Evolutionary conservation across 176 grass and related monocot genomes (phyloP).

Genomic region (Lolium multiflorum): DNA sequence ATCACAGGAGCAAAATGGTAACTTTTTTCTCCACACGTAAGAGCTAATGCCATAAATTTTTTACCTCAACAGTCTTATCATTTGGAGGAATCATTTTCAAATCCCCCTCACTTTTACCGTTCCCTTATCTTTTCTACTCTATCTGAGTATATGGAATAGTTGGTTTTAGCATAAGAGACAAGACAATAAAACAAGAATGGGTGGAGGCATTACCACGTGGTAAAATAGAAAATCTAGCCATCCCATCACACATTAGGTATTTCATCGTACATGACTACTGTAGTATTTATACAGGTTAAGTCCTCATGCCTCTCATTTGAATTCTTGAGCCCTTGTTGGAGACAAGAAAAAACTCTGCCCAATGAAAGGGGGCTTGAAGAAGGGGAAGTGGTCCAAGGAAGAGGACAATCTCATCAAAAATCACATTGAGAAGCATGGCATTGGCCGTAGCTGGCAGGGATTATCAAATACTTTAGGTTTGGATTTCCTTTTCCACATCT

Average conservation of each 20-base stretch:
- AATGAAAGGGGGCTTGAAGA: conserved; percentile 42
- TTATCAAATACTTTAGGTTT: conserved; percentile 57
- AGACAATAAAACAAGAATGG: conserved; percentile 39
- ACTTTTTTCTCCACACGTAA: conserved; percentile 15
- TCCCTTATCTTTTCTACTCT: not conserved
- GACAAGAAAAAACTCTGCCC: conserved; percentile 28
- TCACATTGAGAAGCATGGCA: conserved; percentile 51
- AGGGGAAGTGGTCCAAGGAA: conserved; percentile 52
- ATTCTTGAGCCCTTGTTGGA: conserved; percentile 43
- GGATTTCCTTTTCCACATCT: not conserved
- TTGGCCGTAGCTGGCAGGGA: conserved; percentile 55
- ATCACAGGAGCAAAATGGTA: not conserved
- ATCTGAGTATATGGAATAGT: conserved; percentile 44
- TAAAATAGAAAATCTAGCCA: conserved; percentile 5
- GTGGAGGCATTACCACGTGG: conserved; percentile 35
- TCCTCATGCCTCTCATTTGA: not conserved
- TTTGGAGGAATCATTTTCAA: not conserved
- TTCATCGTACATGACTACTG: not conserved
- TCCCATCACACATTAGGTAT: conserved; percentile 48
- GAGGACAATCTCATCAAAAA: conserved; percentile 54
- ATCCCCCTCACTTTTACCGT: not conserved
- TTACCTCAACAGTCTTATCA: conserved; percentile 32
- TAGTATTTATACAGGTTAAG: conserved; percentile 45
- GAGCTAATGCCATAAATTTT: not conserved
- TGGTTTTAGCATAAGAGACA: conserved; percentile 51